Evolutionary conservation across 1,284 basidiomycete genomes (phyloP).

Genomic region (Tetrapyrgos nigripes): DNA sequence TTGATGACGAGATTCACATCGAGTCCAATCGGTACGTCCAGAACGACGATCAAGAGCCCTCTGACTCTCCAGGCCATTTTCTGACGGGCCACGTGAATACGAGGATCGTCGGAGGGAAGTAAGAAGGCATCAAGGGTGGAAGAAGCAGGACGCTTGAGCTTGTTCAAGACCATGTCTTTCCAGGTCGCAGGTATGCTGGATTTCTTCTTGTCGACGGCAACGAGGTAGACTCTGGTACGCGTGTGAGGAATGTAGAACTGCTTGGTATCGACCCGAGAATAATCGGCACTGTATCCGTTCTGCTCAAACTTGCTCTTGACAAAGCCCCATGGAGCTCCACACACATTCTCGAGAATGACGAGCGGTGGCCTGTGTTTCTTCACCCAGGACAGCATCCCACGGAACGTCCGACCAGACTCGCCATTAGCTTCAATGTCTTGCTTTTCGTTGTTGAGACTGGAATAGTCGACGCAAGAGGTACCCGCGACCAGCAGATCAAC

Average conservation of each 20-base stretch:
- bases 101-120: slow-evolving; percentile 88
- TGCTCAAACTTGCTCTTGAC: slow-evolving; percentile 81
- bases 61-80: slow-evolving; percentile 78
- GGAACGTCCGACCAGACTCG: slow-evolving; percentile 90
- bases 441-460: slow-evolving; percentile 92
- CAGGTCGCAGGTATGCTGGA: slow-evolving; percentile 74
- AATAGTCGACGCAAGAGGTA: slow-evolving; percentile 97
- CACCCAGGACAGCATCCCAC: slow-evolving; percentile 94
- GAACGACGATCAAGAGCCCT: slow-evolving; percentile 65
- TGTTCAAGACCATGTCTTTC: slow-evolving; percentile 66
- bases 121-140: slow-evolving; percentile 92
- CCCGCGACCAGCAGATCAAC: slow-evolving; percentile 92
- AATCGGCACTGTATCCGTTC: slow-evolving; percentile 80
- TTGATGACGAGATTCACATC: slow-evolving; percentile 93
- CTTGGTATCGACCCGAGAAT: slow-evolving; percentile 87
- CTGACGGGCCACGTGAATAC: slow-evolving; percentile 88
- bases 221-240: slow-evolving; percentile 86
- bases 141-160: slow-evolving; percentile 85
- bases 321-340: slow-evolving; percentile 86
- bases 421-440: slow-evolving; percentile 89
- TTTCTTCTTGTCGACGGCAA: slow-evolving; percentile 73
- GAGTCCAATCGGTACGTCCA: slow-evolving; percentile 88
- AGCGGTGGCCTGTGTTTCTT: slow-evolving; percentile 86
- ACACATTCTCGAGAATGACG: slow-evolving; percentile 95
- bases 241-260: slow-evolving; percentile 96